Evolutionary conservation across 306 rosid genomes (phyloP), one percentile per base, ranked within the genome.

Genomic region (Begonia masoniana): DNA sequence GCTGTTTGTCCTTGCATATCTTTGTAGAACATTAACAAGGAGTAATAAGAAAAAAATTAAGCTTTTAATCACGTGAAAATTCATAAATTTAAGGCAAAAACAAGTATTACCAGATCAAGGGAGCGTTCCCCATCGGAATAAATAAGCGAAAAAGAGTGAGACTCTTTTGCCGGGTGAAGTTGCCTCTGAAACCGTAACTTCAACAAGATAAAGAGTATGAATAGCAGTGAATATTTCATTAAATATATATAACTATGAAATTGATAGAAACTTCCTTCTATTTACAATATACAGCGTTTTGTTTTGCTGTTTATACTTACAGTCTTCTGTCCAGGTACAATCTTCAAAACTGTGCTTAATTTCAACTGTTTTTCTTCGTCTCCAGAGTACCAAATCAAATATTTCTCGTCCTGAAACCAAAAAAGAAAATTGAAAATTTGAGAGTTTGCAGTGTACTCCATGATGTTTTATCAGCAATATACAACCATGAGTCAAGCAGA

Each of bases 1-100:
- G 96, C 43, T 61, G 68, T 71, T 76, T 78, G 71, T 87, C 96
- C 68, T 87, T 81, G 81, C 94, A 83, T 55, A 75, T 81, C 96
- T 87, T 61, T 43, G 64, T 53, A 54, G 58, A 31, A 60, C 23
- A 53, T 14, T 51, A 59, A 31, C 39, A 31, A 21, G 24, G 24
- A 21, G 24, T 21, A 21, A 10, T 15, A 17, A 26, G 35, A 16
- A 47, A 63, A 62, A 60, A 67, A 57, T 10, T 59, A 41, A 69
- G 43, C 13, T 31, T 9, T 31, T 31, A 5, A 31, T 31, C 39
- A 31, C 8, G 9, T 7, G 24, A 31, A 6, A 31, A 5, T 4
- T 31, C 39, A 31, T 31, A 6, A 31, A 31, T 31, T 0, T 31
- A 31, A 31, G 39, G 39, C 9, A 0, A 0, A 48, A 48, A 54